Base-by-base conservation (phyloP, 805 yeast species). In the Nematodospora valgi region DNA sequence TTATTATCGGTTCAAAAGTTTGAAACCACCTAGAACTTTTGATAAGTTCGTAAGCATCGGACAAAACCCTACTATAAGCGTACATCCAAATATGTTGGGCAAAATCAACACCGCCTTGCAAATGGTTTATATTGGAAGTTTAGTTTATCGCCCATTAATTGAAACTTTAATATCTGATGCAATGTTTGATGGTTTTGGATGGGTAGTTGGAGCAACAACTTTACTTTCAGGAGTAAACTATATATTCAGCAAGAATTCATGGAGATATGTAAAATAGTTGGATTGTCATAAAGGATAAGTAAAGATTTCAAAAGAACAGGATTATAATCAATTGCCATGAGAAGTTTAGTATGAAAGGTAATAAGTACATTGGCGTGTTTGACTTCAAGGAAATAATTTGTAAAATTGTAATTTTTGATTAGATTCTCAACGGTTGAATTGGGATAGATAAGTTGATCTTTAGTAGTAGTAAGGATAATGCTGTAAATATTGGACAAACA, bases 41-140 rank as follows among this genome's bases (percentile, higher is more conserved):
- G 45, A 54, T 15, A 68, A 93, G 38, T 87, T 70, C 55, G 80
- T 87, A 72, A 95, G 93, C 56, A 74, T 91, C 59, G 74, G 78
- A 22, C 44, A 49, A 43, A 74, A 78, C 41, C 91, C 83, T 4
- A 81, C 88, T 16, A 95, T 87, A 1, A 86, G 85, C 39, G 95
- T 94, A 2, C 84, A 73, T 39, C 98, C 99, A 2, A 86, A 94
- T 4, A 64, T 70, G 24, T 77, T 94, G 16, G 87, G 96, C 9
- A 91, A 91, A 55, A 72, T 79, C 58, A 93, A 93, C 62, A 93
- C 99, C 0, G 86, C 81, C 1, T 72, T 93, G 41, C 99, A 93
- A 56, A 91, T 93, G 97, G 54, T 85, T 2, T 89, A 89, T 48
- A 73, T 93, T 28, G 96, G 71, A 6, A 62, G 65, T 19, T 52